phyloP scores from a whole-genome alignment of 805 yeast genomes.

The Hanseniaspora hatyaiensis region DNA sequence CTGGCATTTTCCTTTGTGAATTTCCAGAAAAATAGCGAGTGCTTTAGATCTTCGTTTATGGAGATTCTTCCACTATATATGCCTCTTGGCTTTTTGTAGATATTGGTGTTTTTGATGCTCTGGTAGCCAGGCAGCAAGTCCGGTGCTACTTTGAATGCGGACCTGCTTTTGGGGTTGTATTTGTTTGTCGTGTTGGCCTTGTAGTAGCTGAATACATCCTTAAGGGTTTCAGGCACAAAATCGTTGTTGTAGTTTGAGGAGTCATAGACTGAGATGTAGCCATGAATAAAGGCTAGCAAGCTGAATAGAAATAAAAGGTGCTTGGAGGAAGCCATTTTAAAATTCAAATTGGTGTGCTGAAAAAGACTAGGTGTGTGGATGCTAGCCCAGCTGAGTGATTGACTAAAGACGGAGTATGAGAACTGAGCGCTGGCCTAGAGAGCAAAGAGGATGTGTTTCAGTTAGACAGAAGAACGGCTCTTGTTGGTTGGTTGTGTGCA shows the following conservation, averaged over 20 bases:
- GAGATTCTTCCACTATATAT: slow-evolving; percentile 62
- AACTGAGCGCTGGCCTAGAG: too few relatives aligned
- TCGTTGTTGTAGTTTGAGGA: slow-evolving; percentile 1
- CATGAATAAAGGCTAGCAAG: background rate
- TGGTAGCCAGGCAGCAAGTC: slow-evolving; percentile 26
- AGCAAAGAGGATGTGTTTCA: too few relatives aligned
- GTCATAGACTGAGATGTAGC: background rate
- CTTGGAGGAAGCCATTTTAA: background rate
- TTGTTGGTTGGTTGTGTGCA: too few relatives aligned
- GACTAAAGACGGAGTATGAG: too few relatives aligned
- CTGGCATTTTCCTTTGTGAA: slow-evolving; percentile 29
- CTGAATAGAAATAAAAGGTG: background rate
- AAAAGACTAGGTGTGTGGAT: too few relatives aligned
- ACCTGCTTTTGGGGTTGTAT: background rate
- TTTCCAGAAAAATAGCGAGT: slow-evolving; percentile 64
- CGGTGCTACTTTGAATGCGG: slow-evolving; percentile 23
- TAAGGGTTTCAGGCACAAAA: background rate
- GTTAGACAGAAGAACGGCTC: too few relatives aligned
- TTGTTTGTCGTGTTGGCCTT: background rate
- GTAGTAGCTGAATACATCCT: background rate
- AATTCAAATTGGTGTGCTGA: background rate
- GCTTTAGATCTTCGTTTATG: slow-evolving; percentile 41
- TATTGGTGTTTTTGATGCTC: slow-evolving; percentile 23
- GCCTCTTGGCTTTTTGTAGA: slow-evolving; percentile 27
- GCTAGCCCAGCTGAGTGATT: too few relatives aligned